Base-by-base conservation (phyloP, 2,329 filamentous ascomycete species). In the Xylaria digitata region DNA sequence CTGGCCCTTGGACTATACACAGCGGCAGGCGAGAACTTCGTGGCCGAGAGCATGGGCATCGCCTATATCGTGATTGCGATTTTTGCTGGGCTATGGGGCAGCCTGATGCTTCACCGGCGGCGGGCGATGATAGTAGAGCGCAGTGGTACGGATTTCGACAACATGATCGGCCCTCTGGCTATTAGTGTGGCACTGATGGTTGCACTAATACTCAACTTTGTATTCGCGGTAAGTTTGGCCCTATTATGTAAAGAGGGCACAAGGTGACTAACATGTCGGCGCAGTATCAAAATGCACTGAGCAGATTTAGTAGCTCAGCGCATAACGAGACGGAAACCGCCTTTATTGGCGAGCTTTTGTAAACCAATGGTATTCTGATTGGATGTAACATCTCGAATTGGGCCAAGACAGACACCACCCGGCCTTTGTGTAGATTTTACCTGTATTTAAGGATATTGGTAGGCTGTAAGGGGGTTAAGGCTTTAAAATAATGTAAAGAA, bases 111-210 rank as follows among this genome's bases (percentile, higher is more conserved):
- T 76, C 89, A 90, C 75, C 87, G 86, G 76, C 86, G 96, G 40
- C 86, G 90, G 66, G 86, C 83, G 61, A 89, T 98, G 85, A 99
- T 99, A 76, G 79, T 91, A 45, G 88, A 93, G 78, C 85, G 96
- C 70, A 97, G 93, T 75, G 94, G 93, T 9, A 95, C 91, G 79
- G 94, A 98, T 74, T 96, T 99, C 79, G 95, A 99, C 79, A 96
- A 94, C 73, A 83, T 95, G 75, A 80, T 93, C 66, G 96, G 96
- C 0, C 96, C 96, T 0, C 80, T 97, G 62, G 85, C 96, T 8
- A 90, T 98, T 49, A 96, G 92, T 75, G 80, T 91, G 43, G 92
- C 94, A 3, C 78, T 99, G 76, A 90, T 92, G 69, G 75, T 90
- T 56, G 94, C 94, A 6, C 80, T 99, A 76, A 84, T 93, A 66